phyloP scores from a whole-genome alignment of 495 filamentous ascomycete genomes.

The Hypoxylon rickii region DNA sequence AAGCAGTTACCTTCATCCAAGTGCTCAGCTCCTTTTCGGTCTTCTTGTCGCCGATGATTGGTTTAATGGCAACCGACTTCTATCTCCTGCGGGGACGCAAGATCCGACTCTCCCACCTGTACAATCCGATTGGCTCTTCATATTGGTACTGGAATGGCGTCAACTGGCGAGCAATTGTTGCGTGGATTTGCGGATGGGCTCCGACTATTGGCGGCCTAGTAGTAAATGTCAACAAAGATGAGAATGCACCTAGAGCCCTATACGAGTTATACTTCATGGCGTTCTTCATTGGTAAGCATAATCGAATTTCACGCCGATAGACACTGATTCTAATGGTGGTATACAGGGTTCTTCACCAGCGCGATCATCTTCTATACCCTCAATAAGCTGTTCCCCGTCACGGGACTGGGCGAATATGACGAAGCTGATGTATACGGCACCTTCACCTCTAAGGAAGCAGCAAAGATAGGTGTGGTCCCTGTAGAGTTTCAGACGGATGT shows the following conservation, averaged over 20 bases:
- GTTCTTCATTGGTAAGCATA: slow-evolving; percentile 41
- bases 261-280: slow-evolving; percentile 44
- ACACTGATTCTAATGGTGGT: neutral
- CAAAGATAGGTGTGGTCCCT: slow-evolving; percentile 33
- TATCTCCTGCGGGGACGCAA: slow-evolving; percentile 38
- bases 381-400: slow-evolving; percentile 39
- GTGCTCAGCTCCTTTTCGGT: slow-evolving; percentile 55
- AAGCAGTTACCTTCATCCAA: slow-evolving; percentile 53
- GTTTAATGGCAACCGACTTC: slow-evolving; percentile 40
- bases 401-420: slow-evolving; percentile 36
- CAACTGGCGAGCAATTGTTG: slow-evolving; percentile 41
- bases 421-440: slow-evolving; percentile 41
- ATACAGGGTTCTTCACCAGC: slow-evolving; percentile 43
- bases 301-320: neutral
- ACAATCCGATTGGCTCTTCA: slow-evolving; percentile 24
- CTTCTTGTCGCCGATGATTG: slow-evolving; percentile 49
- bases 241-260: slow-evolving; percentile 32
- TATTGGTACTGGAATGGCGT: slow-evolving; percentile 45
- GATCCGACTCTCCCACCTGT: slow-evolving; percentile 41
- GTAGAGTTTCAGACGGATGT: slow-evolving; percentile 24
- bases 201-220: slow-evolving; percentile 43
- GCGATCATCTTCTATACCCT: slow-evolving; percentile 35
- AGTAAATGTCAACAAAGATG: slow-evolving; percentile 32
- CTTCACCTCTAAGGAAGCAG: slow-evolving; percentile 41
- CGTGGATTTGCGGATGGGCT: slow-evolving; percentile 43